phyloP scores from a whole-genome alignment of 2,329 filamentous ascomycete species.

The Fusarium anguioides region DNA sequence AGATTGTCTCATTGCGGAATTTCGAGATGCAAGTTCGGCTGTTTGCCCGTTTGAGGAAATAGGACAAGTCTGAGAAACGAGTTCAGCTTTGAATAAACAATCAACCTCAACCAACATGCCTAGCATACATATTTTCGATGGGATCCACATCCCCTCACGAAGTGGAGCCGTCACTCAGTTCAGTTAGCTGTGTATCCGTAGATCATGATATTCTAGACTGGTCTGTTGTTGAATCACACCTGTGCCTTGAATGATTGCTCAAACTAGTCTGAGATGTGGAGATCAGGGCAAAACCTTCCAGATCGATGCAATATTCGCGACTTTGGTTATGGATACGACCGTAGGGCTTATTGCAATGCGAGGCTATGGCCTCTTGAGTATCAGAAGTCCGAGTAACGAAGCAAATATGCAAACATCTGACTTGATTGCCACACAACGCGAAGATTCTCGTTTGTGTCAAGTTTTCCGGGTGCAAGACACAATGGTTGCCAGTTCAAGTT shows the following conservation, averaged over 20 bases:
- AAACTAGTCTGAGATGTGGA: neutral
- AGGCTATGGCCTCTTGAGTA: neutral
- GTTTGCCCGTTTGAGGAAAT: conserved; percentile 10
- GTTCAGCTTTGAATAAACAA: neutral
- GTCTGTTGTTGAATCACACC: neutral
- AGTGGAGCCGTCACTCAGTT: neutral
- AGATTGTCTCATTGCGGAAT: neutral
- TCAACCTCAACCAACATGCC: neutral
- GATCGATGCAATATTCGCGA: neutral
- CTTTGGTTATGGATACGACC: neutral
- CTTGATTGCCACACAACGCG: neutral
- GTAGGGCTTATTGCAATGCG: neutral
- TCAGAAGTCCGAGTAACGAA: neutral
- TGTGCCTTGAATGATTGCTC: neutral
- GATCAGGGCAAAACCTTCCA: neutral
- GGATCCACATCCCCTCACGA: neutral
- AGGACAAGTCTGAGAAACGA: neutral
- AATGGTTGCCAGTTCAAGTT: neutral
- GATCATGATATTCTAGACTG: conserved; percentile 11
- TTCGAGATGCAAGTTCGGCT: neutral
- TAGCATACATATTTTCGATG: neutral
- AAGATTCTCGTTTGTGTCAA: neutral
- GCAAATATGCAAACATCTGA: neutral
- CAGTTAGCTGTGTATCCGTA: conserved; percentile 10
- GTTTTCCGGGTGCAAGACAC: neutral